Percentiles rank a stretch among this genome's conserved stretches.
These are phyloP conservation scores for Diplocarpon rosae DNA, from an alignment of 2,329 filamentous ascomycete species.

Conservation along the genomic window DNA sequence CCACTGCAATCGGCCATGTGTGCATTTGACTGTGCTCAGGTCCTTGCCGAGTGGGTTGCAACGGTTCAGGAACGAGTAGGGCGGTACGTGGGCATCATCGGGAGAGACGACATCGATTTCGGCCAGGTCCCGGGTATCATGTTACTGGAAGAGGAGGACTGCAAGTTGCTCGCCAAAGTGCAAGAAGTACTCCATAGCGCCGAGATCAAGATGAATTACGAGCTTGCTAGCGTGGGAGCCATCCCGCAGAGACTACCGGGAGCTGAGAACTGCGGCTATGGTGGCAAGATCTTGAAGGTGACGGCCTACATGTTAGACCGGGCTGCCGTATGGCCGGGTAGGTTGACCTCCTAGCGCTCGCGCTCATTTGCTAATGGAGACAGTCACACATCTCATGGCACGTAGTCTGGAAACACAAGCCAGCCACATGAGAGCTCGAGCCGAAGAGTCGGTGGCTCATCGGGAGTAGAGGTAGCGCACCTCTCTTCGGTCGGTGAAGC, in stretches of 20 bases:
- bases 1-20: conserved; percentile 88
- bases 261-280: conserved; percentile 61
- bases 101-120: conserved; percentile 70
- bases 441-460: conserved; percentile 30
- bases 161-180: conserved; percentile 74
- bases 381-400: conserved; percentile 60
- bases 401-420: conserved; percentile 54
- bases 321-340: conserved; percentile 86
- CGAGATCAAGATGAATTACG: conserved; percentile 65
- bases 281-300: conserved; percentile 71
- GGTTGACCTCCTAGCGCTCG: conserved; percentile 25
- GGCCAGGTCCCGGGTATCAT: conserved; percentile 75
- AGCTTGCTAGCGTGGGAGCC: conserved; percentile 41
- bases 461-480: conserved; percentile 13
- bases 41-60: conserved; percentile 87
- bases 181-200: conserved; percentile 66
- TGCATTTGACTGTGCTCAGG: conserved; percentile 86
- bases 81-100: conserved; percentile 74
- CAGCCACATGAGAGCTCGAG: conserved; percentile 49
- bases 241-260: conserved; percentile 44
- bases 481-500: neutral
- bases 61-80: conserved; percentile 93
- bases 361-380: neutral
- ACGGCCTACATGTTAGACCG: conserved; percentile 82
- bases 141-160: conserved; percentile 84